Evolutionary conservation across 2,329 filamentous ascomycete species (phyloP).

Genomic region (Fusarium foetens): DNA sequence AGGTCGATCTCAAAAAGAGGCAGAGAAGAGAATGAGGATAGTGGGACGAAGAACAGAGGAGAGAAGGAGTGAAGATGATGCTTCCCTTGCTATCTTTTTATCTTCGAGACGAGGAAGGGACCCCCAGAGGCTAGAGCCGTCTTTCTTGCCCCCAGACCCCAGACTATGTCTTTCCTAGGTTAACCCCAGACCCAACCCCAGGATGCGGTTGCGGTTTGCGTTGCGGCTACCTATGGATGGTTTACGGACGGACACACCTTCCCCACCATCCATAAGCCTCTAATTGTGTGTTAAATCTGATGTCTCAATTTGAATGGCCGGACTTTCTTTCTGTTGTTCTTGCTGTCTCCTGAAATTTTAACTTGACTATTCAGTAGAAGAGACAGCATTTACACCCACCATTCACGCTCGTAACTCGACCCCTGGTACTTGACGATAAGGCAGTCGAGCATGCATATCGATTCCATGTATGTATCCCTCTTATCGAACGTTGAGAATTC

Average conservation of each 20-base stretch:
- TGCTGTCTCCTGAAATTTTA: neutral
- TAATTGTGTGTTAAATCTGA: neutral
- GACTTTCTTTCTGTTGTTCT: neutral
- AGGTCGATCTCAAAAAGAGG: neutral
- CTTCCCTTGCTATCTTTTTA: conserved; percentile 35
- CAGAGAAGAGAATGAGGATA: conserved; percentile 2
- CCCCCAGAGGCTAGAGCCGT: conserved; percentile 15
- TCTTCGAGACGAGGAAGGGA: conserved; percentile 20
- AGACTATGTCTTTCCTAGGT: conserved; percentile 7
- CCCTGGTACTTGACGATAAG: conserved; percentile 6
- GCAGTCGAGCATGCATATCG: neutral
- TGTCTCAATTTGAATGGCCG: neutral
- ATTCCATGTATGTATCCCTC: neutral
- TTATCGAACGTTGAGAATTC: conserved; percentile 13
- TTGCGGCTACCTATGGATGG: conserved; percentile 4
- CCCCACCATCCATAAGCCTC: conserved; percentile 15
- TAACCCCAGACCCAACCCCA: conserved; percentile 31
- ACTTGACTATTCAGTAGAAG: neutral
- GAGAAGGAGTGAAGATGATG: conserved; percentile 7
- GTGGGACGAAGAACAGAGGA: conserved; percentile 8
- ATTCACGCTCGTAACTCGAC: neutral
- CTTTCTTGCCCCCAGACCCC: conserved; percentile 32
- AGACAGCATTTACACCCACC: neutral
- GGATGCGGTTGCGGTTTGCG: conserved; percentile 5
- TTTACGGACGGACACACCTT: conserved; percentile 1